Percentiles rank a stretch among this genome's conserved stretches.
Evolutionary conservation across 2,329 filamentous ascomycete species (phyloP).

Genomic region (Talaromyces piceae): DNA sequence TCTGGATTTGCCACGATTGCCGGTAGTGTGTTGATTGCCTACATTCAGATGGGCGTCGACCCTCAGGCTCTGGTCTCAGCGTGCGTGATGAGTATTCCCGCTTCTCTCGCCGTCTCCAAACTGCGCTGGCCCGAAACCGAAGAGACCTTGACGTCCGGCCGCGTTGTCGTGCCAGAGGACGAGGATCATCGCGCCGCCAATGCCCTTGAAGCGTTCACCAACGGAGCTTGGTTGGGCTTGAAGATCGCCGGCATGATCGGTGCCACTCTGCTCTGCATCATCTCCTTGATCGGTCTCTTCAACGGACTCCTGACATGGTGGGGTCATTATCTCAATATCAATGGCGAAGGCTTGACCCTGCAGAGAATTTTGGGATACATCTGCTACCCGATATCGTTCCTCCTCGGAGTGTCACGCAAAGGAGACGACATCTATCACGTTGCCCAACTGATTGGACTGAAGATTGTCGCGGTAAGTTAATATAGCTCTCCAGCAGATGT

Average conservation of each 20-base stretch:
- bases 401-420: constrained; percentile 67
- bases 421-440: constrained; percentile 62
- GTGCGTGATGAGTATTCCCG: constrained; percentile 93
- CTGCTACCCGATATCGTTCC: constrained; percentile 69
- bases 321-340: constrained; percentile 70
- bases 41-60: constrained; percentile 76
- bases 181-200: constrained; percentile 66
- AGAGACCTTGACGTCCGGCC: constrained; percentile 74
- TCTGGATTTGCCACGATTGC: constrained; percentile 91
- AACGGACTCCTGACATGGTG: constrained; percentile 78
- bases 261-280: constrained; percentile 72
- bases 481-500: too few species aligned
- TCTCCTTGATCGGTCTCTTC: constrained; percentile 65
- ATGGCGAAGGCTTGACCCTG: constrained; percentile 61
- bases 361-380: constrained; percentile 70
- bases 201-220: constrained; percentile 74
- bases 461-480: constrained; percentile 59
- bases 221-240: constrained; percentile 76
- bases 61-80: constrained; percentile 79
- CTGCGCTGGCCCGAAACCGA: constrained; percentile 83
- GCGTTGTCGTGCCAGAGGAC: constrained; percentile 72
- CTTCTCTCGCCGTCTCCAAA: constrained; percentile 82
- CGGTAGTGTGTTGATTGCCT: constrained; percentile 77
- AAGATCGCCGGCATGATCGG: constrained; percentile 82
- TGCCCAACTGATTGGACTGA: constrained; percentile 70